Evolutionary conservation across 495 filamentous ascomycete genomes (phyloP).

Genomic region (Neurospora sublineolata): DNA sequence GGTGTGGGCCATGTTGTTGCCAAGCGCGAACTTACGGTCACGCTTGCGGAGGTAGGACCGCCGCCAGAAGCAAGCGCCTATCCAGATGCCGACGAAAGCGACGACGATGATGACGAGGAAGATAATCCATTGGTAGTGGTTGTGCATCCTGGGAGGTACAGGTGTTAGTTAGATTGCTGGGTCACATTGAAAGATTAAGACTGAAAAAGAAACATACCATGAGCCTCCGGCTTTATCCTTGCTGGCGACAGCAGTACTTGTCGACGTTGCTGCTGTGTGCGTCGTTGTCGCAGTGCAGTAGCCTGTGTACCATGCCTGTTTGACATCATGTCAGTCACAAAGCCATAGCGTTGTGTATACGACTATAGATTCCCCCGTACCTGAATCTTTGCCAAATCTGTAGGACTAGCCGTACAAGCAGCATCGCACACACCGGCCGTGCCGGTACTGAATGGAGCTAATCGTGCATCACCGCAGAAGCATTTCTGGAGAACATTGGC

Average conservation of each 20-base stretch:
- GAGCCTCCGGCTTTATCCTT: slow-evolving; percentile 10
- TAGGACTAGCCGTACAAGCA: slow-evolving; percentile 21
- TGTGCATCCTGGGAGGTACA: slow-evolving; percentile 29
- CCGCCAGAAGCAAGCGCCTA: slow-evolving; percentile 41
- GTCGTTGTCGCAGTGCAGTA: slow-evolving; percentile 26
- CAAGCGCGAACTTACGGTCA: slow-evolving; percentile 39
- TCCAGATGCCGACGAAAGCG: slow-evolving; percentile 40
- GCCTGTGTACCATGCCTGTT: slow-evolving; percentile 33
- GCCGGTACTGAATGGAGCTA: slow-evolving; percentile 31
- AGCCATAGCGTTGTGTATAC: not conserved
- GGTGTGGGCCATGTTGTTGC: slow-evolving; percentile 20
- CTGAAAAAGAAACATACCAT: slow-evolving; percentile 12
- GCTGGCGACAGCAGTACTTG: slow-evolving; percentile 8
- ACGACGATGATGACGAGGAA: slow-evolving; percentile 43
- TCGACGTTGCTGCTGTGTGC: slow-evolving; percentile 10
- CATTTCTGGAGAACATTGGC: slow-evolving; percentile 26
- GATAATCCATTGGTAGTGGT: slow-evolving; percentile 45
- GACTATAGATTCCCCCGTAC: not conserved
- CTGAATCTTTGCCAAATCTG: slow-evolving; percentile 31
- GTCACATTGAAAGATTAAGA: not conserved
- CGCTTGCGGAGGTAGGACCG: slow-evolving; percentile 40
- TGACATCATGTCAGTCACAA: not conserved
- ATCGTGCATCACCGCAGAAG: slow-evolving; percentile 34
- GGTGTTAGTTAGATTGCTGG: not conserved
- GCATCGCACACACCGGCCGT: slow-evolving; percentile 30